Conservation (phyloP, 1,284 basidiomycete species). For the Fomitopsis palustris region DNA sequence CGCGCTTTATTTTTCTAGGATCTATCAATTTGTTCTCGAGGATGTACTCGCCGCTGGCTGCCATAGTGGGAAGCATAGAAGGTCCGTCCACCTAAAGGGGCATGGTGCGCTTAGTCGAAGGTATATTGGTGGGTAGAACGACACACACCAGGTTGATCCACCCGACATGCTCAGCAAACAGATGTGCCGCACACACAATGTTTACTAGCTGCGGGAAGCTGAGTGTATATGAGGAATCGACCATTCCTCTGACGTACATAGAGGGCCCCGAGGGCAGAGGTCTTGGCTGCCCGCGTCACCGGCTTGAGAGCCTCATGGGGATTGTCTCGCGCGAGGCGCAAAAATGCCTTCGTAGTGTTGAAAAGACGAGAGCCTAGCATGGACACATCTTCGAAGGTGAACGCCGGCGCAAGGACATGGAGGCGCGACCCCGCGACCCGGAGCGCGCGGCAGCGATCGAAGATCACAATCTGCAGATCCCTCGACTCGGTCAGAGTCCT, state of each 20-base stretch:
- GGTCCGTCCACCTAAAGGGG: constrained; percentile 51
- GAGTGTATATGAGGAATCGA: neutral
- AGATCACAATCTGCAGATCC: neutral
- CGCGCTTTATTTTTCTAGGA: constrained; percentile 57
- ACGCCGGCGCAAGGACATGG: neutral
- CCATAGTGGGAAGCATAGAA: constrained; percentile 89
- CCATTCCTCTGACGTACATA: constrained; percentile 4
- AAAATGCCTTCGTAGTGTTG: neutral
- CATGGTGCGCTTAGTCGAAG: neutral
- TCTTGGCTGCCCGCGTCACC: constrained; percentile 1
- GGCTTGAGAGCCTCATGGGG: neutral
- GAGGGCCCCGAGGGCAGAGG: neutral
- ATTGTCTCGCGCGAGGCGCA: neutral
- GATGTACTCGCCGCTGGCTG: constrained; percentile 53
- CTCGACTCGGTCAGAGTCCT: neutral
- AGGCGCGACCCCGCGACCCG: neutral
- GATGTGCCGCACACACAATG: constrained; percentile 47
- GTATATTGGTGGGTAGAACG: neutral
- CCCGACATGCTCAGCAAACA: constrained; percentile 59
- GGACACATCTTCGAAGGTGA: neutral
- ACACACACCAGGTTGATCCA: constrained; percentile 47
- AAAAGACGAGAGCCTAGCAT: constrained; percentile 5
- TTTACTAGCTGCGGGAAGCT: constrained; percentile 42
- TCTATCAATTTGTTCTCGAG: constrained; percentile 61
- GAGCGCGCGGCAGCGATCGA: neutral